These are phyloP conservation scores for Nemania bipapillata DNA, from an alignment of 2,329 filamentous ascomycete genomes.

Conservation along the genomic window DNA sequence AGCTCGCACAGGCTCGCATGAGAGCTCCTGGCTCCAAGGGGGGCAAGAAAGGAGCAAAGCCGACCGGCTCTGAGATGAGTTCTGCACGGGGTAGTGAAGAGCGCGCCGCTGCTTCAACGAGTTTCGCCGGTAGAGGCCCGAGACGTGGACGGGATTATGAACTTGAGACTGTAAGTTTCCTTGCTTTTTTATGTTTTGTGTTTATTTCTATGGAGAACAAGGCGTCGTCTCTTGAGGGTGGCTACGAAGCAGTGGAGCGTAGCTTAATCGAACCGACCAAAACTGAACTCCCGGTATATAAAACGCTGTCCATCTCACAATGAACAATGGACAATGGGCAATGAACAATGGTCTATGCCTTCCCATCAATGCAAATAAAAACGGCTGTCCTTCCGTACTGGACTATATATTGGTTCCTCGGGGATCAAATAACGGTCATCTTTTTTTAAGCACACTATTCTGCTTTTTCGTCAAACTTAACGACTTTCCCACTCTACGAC, in stretches of 20 bases:
- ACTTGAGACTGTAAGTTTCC: conserved; percentile 76
- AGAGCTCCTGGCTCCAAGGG: conserved; percentile 57
- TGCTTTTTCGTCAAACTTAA: background rate
- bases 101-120: conserved; percentile 69
- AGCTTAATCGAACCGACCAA: conserved; percentile 10
- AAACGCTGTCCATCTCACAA: conserved; percentile 1
- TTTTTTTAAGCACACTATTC: background rate
- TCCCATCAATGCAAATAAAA: conserved; percentile 1
- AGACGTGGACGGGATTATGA: conserved; percentile 83
- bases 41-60: conserved; percentile 60
- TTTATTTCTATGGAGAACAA: conserved; percentile 20
- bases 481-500: background rate
- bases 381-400: conserved; percentile 1
- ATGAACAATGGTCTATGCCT: conserved; percentile 12
- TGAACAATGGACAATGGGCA: too few relatives aligned
- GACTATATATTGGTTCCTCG: background rate
- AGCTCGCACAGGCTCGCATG: conserved; percentile 68
- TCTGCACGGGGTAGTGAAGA: conserved; percentile 82
- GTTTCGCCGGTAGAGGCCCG: conserved; percentile 73
- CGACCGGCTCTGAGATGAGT: conserved; percentile 67
- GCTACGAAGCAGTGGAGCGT: conserved; percentile 13
- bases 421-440: background rate
- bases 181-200: conserved; percentile 32
- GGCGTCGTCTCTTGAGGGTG: background rate
- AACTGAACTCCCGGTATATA: background rate